Percentiles rank a stretch among this genome's conserved stretches.
Evolutionary conservation across 1,284 basidiomycete species (phyloP).

Genomic region (Sporisorium graminicola): DNA sequence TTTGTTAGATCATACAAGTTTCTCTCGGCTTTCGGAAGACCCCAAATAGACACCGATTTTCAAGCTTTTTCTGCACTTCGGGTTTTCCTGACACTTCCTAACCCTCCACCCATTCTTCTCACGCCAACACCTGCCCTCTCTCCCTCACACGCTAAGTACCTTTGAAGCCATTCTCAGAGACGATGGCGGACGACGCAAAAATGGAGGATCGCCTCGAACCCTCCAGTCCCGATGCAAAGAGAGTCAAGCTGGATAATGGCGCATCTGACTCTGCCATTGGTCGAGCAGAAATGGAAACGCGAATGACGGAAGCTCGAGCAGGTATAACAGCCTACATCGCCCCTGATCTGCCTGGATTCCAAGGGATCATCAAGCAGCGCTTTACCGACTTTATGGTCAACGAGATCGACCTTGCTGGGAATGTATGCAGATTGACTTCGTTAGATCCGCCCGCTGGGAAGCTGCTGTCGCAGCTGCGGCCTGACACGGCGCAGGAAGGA

Average conservation of each 20-base stretch:
- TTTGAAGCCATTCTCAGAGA: too few species aligned
- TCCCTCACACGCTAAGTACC: too few species aligned
- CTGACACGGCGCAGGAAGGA: neutral
- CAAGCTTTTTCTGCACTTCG: too few species aligned
- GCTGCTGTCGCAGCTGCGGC: slow-evolving; percentile 21
- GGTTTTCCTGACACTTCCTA: neutral
- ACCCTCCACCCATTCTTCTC: neutral
- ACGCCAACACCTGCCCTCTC: neutral
- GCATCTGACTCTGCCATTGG: neutral
- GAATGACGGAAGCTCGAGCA: slow-evolving; percentile 47
- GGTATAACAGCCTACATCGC: slow-evolving; percentile 60
- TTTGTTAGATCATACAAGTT: too few species aligned
- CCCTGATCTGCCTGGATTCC: slow-evolving; percentile 49
- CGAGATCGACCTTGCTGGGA: slow-evolving; percentile 46
- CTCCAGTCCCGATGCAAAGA: slow-evolving; percentile 19
- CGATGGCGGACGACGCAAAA: neutral
- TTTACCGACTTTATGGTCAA: slow-evolving; percentile 66
- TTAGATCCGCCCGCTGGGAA: slow-evolving; percentile 51
- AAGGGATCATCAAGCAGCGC: slow-evolving; percentile 67
- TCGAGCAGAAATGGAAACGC: slow-evolving; percentile 10
- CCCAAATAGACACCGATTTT: too few species aligned
- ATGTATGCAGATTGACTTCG: slow-evolving; percentile 50
- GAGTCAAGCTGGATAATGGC: slow-evolving; percentile 19
- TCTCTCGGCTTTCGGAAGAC: too few species aligned
- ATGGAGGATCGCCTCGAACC: neutral